These are phyloP conservation scores for Stachybotrys elegans DNA, from an alignment of 2,329 filamentous ascomycete species.

Conservation along the genomic window DNA sequence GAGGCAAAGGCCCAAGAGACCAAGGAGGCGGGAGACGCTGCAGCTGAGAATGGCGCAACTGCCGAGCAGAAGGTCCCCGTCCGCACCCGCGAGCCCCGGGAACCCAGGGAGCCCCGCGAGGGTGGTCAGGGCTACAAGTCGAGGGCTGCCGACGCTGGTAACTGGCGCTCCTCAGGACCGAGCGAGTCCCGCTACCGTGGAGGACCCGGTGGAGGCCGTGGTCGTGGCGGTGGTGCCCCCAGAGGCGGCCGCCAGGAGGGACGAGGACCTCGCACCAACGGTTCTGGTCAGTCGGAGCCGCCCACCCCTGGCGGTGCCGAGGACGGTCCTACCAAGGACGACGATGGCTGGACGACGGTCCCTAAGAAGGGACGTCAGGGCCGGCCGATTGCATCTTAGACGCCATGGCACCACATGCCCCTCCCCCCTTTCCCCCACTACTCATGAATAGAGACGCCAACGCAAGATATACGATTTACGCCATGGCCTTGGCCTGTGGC, in stretches of 20 bases:
- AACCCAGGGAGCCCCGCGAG: constrained; percentile 30
- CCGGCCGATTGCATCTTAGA: constrained; percentile 27
- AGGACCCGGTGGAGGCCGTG: constrained; percentile 34
- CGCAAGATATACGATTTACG: no score
- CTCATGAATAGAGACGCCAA: constrained; percentile 29
- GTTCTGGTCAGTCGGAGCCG: constrained; percentile 30
- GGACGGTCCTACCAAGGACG: constrained; percentile 44
- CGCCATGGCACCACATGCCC: no score
- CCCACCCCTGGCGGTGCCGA: constrained; percentile 23
- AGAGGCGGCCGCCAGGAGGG: constrained; percentile 38
- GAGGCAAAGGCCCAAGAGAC: no score
- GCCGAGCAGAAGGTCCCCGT: constrained; percentile 44
- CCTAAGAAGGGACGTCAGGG: constrained; percentile 32
- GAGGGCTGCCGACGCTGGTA: constrained; percentile 52
- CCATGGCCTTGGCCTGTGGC: no score
- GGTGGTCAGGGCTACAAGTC: constrained; percentile 42
- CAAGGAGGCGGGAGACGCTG: constrained; percentile 20
- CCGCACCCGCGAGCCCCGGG: constrained; percentile 29
- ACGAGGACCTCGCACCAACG: constrained; percentile 45
- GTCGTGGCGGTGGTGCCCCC: constrained; percentile 37
- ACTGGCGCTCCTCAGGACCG: constrained; percentile 50
- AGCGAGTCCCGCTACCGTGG: constrained; percentile 44
- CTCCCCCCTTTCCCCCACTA: constrained; percentile 19
- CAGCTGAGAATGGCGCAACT: constrained; percentile 25
- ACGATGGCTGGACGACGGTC: constrained; percentile 58